phyloP scores from a whole-genome alignment of 176 grass and related monocot genomes.

The Zoysia pacifica region DNA sequence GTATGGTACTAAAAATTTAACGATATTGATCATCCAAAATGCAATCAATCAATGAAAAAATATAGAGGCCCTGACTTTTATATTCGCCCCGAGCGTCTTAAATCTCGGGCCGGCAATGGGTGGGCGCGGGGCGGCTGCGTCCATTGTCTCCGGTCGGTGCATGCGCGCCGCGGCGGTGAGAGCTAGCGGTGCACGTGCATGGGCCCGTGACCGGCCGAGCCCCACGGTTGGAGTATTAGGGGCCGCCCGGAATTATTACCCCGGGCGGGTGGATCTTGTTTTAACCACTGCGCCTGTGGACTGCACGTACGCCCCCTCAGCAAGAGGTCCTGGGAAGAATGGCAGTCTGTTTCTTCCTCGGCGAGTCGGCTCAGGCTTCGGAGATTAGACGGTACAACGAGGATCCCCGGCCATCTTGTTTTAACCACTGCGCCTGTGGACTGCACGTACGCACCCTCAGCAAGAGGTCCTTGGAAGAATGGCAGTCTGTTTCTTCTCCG shows the following conservation, averaged over 20 bases:
- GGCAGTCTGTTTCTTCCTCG: too few relatives aligned
- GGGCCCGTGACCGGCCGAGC: background rate
- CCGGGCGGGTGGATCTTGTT: background rate
- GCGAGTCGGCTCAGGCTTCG: background rate
- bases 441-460: background rate
- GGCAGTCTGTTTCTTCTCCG: too few relatives aligned
- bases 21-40: too few relatives aligned
- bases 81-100: too few relatives aligned
- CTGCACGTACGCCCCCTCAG: background rate
- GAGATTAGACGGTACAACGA: too few relatives aligned
- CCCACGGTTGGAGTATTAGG: background rate
- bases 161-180: slow-evolving; percentile 14
- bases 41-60: too few relatives aligned
- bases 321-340: background rate
- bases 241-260: slow-evolving; percentile 1
- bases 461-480: background rate
- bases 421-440: background rate
- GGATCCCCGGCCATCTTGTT: background rate
- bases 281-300: background rate
- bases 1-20: too few relatives aligned
- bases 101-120: too few relatives aligned
- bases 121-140: background rate
- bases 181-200: slow-evolving; percentile 29
- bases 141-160: slow-evolving; percentile 27
- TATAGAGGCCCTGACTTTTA: too few relatives aligned